Conservation (phyloP, 192 early-diverging fungal genomes). For the Linnemannia elongata region DNA sequence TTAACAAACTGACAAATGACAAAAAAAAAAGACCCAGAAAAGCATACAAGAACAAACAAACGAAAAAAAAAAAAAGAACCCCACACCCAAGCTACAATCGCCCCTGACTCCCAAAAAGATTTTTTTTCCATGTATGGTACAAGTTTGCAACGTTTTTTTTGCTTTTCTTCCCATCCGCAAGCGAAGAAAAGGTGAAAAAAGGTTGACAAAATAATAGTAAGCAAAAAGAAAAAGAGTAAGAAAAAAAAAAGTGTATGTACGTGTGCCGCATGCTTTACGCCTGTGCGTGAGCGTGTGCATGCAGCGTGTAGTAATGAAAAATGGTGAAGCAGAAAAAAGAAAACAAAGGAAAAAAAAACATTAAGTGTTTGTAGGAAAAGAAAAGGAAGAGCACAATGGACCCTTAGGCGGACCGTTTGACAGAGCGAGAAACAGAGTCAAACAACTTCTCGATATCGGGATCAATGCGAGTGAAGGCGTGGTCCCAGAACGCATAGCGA, state of each 20-base stretch:
- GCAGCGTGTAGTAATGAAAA: not conserved
- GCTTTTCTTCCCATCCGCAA: not conserved
- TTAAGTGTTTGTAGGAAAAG: not conserved
- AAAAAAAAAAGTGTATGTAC: not conserved
- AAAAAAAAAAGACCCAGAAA: conserved; percentile 4
- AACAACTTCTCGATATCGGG: conserved; percentile 89
- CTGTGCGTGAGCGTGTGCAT: not conserved
- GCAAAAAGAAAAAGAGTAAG: not conserved
- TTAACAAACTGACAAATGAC: conserved; percentile 1
- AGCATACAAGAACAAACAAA: conserved; percentile 1
- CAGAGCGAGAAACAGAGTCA: conserved; percentile 70
- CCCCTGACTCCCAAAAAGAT: not conserved
- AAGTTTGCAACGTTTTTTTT: not conserved
- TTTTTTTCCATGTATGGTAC: conserved; percentile 6
- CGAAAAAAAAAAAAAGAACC: not conserved
- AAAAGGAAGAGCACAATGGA: not conserved
- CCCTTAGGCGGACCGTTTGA: conserved; percentile 41
- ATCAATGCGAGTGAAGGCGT: conserved; percentile 73
- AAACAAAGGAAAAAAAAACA: conserved; percentile 11
- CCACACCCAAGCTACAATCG: not conserved
- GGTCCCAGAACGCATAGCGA: conserved; percentile 70
- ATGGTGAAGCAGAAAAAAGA: not conserved
- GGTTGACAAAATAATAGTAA: not conserved
- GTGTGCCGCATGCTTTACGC: not conserved
- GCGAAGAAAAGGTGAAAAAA: not conserved